Percentiles rank a stretch among this genome's conserved stretches.
These are phyloP conservation scores for Keithomyces neogunnii DNA, from an alignment of 2,329 filamentous ascomycete species.

Conservation along the genomic window DNA sequence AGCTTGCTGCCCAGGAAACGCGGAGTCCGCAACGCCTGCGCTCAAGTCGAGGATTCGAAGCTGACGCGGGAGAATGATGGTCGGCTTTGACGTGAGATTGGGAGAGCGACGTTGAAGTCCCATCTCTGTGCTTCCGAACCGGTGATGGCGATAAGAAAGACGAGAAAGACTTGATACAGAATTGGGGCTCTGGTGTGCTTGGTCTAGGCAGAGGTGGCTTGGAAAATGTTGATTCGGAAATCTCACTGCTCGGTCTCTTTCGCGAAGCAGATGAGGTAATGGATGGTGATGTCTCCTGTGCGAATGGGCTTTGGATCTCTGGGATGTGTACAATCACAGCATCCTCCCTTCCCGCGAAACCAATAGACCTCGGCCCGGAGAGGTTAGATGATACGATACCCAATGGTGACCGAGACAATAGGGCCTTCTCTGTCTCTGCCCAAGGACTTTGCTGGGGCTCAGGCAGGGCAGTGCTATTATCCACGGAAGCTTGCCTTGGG, in stretches of 20 bases:
- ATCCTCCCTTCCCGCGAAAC: background rate
- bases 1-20: constrained; percentile 6
- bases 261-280: background rate
- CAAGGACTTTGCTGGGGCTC: constrained; percentile 11
- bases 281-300: background rate
- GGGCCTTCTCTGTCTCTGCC: constrained; percentile 4
- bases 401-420: background rate
- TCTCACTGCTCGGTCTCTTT: background rate
- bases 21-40: background rate
- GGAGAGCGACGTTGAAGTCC: background rate
- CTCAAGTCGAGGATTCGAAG: constrained; percentile 21
- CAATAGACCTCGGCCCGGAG: background rate
- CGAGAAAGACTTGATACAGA: constrained; percentile 43
- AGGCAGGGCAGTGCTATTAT: background rate
- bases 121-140: constrained; percentile 15
- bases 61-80: constrained; percentile 18
- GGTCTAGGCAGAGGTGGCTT: background rate
- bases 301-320: constrained; percentile 15
- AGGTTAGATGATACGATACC: background rate
- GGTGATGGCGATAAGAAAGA: constrained; percentile 44
- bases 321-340: background rate
- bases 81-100: background rate
- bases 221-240: background rate
- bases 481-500: background rate
- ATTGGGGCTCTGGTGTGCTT: constrained; percentile 36